A percentile compares a stretch with the other conserved stretches of the same genome.
These are phyloP conservation scores for Alternaria gansuensis DNA, from an alignment of 2,329 filamentous ascomycete genomes.

Conservation along the genomic window DNA sequence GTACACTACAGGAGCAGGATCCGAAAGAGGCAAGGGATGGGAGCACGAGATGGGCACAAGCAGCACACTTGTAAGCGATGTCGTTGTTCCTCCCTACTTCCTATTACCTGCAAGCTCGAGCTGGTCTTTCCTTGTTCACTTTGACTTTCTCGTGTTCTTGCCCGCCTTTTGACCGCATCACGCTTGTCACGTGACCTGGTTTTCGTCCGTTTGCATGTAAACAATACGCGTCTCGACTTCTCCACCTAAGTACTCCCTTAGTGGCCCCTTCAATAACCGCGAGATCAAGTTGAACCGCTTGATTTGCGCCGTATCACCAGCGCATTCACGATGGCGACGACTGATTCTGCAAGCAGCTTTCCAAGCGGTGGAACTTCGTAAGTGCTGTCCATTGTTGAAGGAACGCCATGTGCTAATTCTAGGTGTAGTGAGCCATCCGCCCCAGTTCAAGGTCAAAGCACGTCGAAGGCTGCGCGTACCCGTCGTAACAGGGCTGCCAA, in stretches of 20 bases:
- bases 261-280: background rate
- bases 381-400: background rate
- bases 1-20: background rate
- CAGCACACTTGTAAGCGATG: background rate
- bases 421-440: background rate
- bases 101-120: no score
- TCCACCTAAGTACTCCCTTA: background rate
- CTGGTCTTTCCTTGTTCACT: background rate
- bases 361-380: background rate
- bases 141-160: background rate
- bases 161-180: background rate
- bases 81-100: background rate
- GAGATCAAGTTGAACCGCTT: background rate
- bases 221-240: conserved; percentile 1
- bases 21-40: background rate
- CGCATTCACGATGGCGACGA: background rate
- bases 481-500: conserved; percentile 1
- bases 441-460: background rate
- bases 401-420: background rate
- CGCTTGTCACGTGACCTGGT: conserved; percentile 1
- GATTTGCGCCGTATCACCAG: background rate
- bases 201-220: conserved; percentile 7
- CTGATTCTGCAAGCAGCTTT: background rate
- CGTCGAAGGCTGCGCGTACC: background rate
- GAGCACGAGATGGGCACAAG: background rate